Percentiles rank a stretch among this genome's conserved stretches.
Conservation (phyloP, 306 rosid species). For the Gleditsia sinensis region DNA sequence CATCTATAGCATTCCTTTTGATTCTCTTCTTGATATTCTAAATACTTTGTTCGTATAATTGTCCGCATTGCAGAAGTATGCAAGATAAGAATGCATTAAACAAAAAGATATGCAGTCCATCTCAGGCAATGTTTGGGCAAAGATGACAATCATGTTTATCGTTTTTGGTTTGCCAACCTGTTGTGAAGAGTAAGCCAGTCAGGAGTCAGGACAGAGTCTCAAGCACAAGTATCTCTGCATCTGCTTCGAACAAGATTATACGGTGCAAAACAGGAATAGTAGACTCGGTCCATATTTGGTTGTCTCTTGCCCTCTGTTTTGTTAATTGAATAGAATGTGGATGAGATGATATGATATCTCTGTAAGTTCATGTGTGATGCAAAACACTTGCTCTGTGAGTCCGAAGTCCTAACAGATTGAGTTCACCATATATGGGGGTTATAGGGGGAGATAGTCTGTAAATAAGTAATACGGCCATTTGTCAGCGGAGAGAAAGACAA, state of each 20-base stretch:
- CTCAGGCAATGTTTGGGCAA: not conserved
- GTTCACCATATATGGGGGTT: not conserved
- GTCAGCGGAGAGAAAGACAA: not conserved
- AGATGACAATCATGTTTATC: slow-evolving; percentile 11
- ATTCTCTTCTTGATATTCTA: slow-evolving; percentile 23
- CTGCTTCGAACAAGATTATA: slow-evolving; percentile 12
- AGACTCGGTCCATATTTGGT: slow-evolving; percentile 17
- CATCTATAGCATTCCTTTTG: not conserved
- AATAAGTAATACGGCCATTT: not conserved
- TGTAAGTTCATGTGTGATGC: slow-evolving; percentile 4
- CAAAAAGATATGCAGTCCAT: not conserved
- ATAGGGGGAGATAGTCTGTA: slow-evolving; percentile 8
- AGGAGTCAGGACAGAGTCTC: slow-evolving; percentile 12
- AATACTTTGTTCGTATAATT: slow-evolving; percentile 3
- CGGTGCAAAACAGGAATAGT: slow-evolving; percentile 20
- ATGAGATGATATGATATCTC: slow-evolving; percentile 21
- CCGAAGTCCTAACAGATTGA: not conserved
- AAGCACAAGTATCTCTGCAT: slow-evolving; percentile 23
- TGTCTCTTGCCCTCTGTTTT: slow-evolving; percentile 26
- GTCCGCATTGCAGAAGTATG: slow-evolving; percentile 35
- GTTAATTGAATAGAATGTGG: slow-evolving; percentile 9
- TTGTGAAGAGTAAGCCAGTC: slow-evolving; percentile 21
- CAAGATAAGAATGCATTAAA: slow-evolving; percentile 26
- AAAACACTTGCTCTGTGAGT: slow-evolving; percentile 12
- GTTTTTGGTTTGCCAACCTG: slow-evolving; percentile 22